phyloP scores from a whole-genome alignment of 805 yeast genomes.

The Nakazawaea holstii region DNA sequence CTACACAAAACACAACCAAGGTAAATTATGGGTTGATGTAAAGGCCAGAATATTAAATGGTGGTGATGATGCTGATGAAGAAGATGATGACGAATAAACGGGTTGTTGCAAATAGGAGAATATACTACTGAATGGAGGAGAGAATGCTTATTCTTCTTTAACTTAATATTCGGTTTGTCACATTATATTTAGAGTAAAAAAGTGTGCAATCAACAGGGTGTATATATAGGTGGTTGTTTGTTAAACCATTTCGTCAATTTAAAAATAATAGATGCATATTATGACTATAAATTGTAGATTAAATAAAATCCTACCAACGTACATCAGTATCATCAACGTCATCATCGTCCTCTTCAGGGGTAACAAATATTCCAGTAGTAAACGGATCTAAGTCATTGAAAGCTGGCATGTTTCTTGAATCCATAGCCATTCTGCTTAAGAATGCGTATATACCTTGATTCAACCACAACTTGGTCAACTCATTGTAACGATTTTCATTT shows the following conservation, averaged over 20 bases:
- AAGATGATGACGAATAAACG: constrained; percentile 34
- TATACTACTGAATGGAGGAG: not conserved
- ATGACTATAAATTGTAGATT: not conserved
- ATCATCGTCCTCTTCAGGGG: not conserved
- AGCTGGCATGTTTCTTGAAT: constrained; percentile 6
- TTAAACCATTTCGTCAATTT: not conserved
- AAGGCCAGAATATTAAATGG: constrained; percentile 52
- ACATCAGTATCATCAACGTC: not conserved
- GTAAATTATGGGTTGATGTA: constrained; percentile 82
- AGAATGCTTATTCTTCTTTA: too few species aligned
- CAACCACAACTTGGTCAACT: constrained; percentile 56
- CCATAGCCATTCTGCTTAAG: constrained; percentile 28
- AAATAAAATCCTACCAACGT: not conserved
- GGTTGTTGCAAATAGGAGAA: not conserved
- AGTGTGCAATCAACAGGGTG: not conserved
- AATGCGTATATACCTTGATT: constrained; percentile 52
- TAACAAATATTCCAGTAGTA: not conserved
- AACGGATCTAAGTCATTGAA: constrained; percentile 1
- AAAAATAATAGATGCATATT: not conserved
- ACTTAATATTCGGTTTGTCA: too few species aligned
- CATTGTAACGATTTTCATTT: constrained; percentile 45
- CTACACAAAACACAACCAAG: constrained; percentile 77
- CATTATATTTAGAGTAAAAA: not conserved
- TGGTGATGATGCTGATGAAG: constrained; percentile 55
- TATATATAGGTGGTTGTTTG: not conserved